Percentiles rank a stretch among this genome's conserved stretches.
Evolutionary conservation across 2,329 filamentous ascomycete genomes (phyloP).

Genomic region (Xylariomycetidae sp.): DNA sequence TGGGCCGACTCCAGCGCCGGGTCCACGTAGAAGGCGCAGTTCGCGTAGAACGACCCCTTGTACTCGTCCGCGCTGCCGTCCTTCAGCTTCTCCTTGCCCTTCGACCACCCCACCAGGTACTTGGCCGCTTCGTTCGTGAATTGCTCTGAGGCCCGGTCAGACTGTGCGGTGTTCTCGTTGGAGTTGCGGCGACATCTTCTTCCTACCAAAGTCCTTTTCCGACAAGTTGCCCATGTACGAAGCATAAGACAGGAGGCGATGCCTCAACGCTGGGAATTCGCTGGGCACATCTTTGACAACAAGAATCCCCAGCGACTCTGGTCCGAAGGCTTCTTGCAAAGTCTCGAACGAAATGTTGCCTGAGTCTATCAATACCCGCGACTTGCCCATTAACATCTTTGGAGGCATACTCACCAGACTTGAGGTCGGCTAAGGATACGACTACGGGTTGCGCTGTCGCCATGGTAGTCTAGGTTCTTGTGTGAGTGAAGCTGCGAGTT

Average conservation of each 20-base stretch:
- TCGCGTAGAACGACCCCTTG: constrained; percentile 81
- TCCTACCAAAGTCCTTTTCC: constrained; percentile 60
- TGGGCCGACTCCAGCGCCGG: constrained; percentile 53
- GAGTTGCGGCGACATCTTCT: not conserved
- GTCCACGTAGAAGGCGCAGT: constrained; percentile 72
- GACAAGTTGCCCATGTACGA: constrained; percentile 84
- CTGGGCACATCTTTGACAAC: constrained; percentile 80
- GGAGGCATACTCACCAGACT: constrained; percentile 41
- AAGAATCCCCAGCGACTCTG: constrained; percentile 84
- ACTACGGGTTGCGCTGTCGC: constrained; percentile 50
- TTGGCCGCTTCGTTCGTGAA: constrained; percentile 56
- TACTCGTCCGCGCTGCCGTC: constrained; percentile 72
- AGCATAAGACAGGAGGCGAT: constrained; percentile 73
- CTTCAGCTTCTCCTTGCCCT: constrained; percentile 74
- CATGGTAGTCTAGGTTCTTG: too few relatives aligned
- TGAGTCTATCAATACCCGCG: constrained; percentile 25
- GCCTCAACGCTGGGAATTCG: constrained; percentile 65
- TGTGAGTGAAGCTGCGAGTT: too few relatives aligned
- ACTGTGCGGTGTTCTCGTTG: not conserved
- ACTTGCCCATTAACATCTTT: not conserved
- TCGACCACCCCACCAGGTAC: constrained; percentile 70
- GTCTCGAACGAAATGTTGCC: constrained; percentile 62
- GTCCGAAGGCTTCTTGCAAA: constrained; percentile 78
- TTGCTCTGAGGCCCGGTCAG: constrained; percentile 30
- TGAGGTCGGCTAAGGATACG: constrained; percentile 56